Percentiles rank a stretch among this genome's conserved stretches.
phyloP scores from a whole-genome alignment of 2,329 filamentous ascomycete genomes.

The Colletotrichum acutatum region DNA sequence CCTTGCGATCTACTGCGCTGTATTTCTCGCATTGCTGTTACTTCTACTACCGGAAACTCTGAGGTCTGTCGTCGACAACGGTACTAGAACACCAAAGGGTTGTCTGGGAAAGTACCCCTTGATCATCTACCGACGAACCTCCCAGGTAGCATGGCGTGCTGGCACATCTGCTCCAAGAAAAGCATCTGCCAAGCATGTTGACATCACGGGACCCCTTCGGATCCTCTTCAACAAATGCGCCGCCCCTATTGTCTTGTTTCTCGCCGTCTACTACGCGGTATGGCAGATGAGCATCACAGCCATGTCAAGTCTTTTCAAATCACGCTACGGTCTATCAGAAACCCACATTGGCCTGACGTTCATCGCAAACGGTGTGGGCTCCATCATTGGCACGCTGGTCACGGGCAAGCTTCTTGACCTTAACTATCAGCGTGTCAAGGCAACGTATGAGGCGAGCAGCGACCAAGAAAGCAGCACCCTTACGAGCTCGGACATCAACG shows the following conservation, averaged over 20 bases:
- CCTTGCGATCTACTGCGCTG: constrained; percentile 53
- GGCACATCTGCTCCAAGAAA: too few relatives aligned
- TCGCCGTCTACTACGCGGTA: constrained; percentile 62
- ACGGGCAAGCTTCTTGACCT: constrained; percentile 63
- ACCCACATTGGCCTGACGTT: constrained; percentile 62
- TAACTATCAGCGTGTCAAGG: constrained; percentile 58
- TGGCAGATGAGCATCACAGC: constrained; percentile 67
- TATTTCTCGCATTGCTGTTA: constrained; percentile 51
- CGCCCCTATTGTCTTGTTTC: constrained; percentile 56
- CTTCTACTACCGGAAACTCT: constrained; percentile 59
- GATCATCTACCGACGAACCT: constrained; percentile 44
- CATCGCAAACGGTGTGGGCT: constrained; percentile 65
- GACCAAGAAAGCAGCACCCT: neutral
- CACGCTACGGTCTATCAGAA: constrained; percentile 53
- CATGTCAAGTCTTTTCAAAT: constrained; percentile 60
- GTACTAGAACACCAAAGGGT: constrained; percentile 39
- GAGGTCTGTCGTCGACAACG: constrained; percentile 56
- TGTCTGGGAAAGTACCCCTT: constrained; percentile 44
- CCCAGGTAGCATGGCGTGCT: constrained; percentile 38
- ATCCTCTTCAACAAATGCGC: constrained; percentile 59
- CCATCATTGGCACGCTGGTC: constrained; percentile 62
- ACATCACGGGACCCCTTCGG: constrained; percentile 56
- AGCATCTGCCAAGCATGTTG: constrained; percentile 46
- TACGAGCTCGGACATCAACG: neutral
- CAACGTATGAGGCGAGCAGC: constrained; percentile 29